These are phyloP conservation scores for Gomphus bonarii DNA, from an alignment of 1,284 basidiomycete genomes.

Conservation along the genomic window DNA sequence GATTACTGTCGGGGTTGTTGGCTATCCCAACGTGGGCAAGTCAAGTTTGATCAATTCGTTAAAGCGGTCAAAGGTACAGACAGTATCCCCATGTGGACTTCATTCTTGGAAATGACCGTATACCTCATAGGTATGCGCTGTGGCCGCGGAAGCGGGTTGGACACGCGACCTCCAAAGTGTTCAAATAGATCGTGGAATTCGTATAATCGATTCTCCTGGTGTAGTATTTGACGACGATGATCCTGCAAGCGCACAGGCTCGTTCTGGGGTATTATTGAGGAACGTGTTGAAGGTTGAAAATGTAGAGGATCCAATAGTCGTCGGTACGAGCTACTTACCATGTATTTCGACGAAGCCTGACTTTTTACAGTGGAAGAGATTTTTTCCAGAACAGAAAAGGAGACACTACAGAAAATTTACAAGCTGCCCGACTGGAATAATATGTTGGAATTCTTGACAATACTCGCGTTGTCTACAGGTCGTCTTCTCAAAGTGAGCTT, in stretches of 20 bases:
- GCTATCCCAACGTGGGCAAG: slow-evolving; percentile 97
- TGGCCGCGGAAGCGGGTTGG: slow-evolving; percentile 93
- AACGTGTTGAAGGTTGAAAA: slow-evolving; percentile 93
- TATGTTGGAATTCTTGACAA: slow-evolving; percentile 82
- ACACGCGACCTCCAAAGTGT: slow-evolving; percentile 93
- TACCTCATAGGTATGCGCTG: slow-evolving; percentile 63
- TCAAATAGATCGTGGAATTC: slow-evolving; percentile 86
- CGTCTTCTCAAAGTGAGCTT: slow-evolving; percentile 62
- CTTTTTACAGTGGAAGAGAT: slow-evolving; percentile 72
- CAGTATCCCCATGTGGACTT: slow-evolving; percentile 35
- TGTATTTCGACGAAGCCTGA: background rate
- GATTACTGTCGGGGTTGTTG: slow-evolving; percentile 89
- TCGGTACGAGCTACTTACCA: slow-evolving; percentile 44
- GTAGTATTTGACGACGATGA: slow-evolving; percentile 79
- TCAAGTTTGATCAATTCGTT: slow-evolving; percentile 92
- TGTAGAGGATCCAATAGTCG: slow-evolving; percentile 81
- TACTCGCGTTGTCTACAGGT: slow-evolving; percentile 82
- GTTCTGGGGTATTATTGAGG: slow-evolving; percentile 68
- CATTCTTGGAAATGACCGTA: slow-evolving; percentile 37
- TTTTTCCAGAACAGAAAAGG: slow-evolving; percentile 53
- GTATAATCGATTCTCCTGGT: slow-evolving; percentile 92
- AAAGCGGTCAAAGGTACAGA: slow-evolving; percentile 71
- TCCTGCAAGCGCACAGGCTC: slow-evolving; percentile 39
- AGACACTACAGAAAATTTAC: slow-evolving; percentile 75
- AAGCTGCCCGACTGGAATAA: slow-evolving; percentile 49